A percentile compares a stretch with the other conserved stretches of the same genome.
Evolutionary conservation across 2,329 filamentous ascomycete genomes (phyloP).

Genomic region (Diaporthe sp.): DNA sequence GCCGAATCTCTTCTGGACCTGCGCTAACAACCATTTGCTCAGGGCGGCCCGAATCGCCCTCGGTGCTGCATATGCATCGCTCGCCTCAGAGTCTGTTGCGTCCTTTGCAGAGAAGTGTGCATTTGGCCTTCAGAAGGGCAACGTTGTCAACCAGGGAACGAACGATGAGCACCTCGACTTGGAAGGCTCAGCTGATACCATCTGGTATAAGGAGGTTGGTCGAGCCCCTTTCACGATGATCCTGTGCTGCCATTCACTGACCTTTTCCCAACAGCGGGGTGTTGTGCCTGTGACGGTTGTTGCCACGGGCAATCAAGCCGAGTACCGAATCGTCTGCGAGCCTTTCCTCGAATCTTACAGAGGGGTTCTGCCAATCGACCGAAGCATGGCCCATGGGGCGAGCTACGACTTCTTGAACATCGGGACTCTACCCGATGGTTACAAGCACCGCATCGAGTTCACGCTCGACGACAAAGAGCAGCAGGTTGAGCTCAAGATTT

Average conservation of each 20-base stretch:
- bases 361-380: neutral
- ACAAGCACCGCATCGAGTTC: neutral
- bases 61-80: no score
- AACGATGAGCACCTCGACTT: neutral
- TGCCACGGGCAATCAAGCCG: neutral
- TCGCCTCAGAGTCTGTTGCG: no score
- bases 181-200: neutral
- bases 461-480: neutral
- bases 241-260: neutral
- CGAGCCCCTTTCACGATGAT: neutral
- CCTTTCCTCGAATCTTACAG: neutral
- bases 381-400: neutral
- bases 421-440: neutral
- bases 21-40: neutral
- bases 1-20: no score
- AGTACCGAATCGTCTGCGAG: neutral
- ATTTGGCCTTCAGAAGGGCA: neutral
- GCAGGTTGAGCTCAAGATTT: neutral
- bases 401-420: neutral
- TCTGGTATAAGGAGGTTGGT: neutral
- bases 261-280: neutral
- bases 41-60: neutral
- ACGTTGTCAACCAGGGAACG: neutral
- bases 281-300: neutral
- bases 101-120: no score